Conservation (phyloP, 2,329 filamentous ascomycete species). For the Metarhizium humberi region DNA sequence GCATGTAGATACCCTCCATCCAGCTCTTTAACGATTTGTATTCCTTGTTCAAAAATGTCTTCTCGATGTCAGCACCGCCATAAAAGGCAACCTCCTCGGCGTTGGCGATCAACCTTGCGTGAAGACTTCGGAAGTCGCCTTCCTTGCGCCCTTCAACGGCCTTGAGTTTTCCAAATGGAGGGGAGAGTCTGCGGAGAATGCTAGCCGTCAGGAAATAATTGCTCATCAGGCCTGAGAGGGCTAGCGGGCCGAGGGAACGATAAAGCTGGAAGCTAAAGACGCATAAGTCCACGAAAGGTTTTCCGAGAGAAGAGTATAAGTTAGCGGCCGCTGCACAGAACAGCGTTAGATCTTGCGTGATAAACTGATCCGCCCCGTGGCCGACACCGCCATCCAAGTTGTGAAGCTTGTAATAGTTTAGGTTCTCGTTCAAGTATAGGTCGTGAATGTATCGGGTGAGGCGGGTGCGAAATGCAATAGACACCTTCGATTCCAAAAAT, state of each 20-base stretch:
- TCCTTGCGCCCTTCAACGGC: slow-evolving; percentile 92
- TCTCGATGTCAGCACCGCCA: slow-evolving; percentile 89
- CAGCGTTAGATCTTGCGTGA: slow-evolving; percentile 90
- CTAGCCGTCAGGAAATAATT: slow-evolving; percentile 95
- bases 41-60: slow-evolving; percentile 80
- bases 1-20: slow-evolving; percentile 98
- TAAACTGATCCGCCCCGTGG: slow-evolving; percentile 89
- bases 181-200: slow-evolving; percentile 77
- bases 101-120: slow-evolving; percentile 88
- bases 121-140: slow-evolving; percentile 86
- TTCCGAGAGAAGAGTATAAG: slow-evolving; percentile 93
- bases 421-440: slow-evolving; percentile 85
- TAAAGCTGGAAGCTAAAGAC: slow-evolving; percentile 99
- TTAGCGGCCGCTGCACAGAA: slow-evolving; percentile 91
- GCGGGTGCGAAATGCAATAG: slow-evolving; percentile 92
- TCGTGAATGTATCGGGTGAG: slow-evolving; percentile 96
- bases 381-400: slow-evolving; percentile 91
- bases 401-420: slow-evolving; percentile 92
- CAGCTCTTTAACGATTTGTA: slow-evolving; percentile 88
- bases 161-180: slow-evolving; percentile 93
- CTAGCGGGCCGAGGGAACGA: slow-evolving; percentile 79
- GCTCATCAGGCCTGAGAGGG: slow-evolving; percentile 73
- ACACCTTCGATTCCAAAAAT: slow-evolving; percentile 94
- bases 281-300: slow-evolving; percentile 91
- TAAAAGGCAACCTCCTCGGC: slow-evolving; percentile 98